Conservation (phyloP, 1,139 yeast species). For the Suhomyces guaymorum region DNA sequence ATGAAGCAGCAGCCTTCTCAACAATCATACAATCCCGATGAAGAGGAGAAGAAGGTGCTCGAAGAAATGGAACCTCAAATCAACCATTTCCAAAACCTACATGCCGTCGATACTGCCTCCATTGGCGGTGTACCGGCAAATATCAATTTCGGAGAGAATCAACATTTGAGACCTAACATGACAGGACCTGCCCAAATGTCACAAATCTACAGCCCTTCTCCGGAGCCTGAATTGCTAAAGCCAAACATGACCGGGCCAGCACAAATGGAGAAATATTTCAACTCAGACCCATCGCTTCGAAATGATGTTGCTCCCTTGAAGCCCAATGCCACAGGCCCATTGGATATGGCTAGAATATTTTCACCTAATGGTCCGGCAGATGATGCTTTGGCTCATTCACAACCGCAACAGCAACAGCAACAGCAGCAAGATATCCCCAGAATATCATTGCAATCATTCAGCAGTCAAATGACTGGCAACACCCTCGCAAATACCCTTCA, state of each 20-base stretch:
- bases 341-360: conserved; percentile 38
- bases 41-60: conserved; percentile 59
- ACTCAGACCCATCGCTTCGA: conserved; percentile 8
- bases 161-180: conserved; percentile 48
- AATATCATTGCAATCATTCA: conserved; percentile 43
- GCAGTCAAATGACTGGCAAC: conserved; percentile 48
- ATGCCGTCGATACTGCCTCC: conserved; percentile 64
- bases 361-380: conserved; percentile 19
- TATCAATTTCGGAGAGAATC: conserved; percentile 36
- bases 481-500: conserved; percentile 42
- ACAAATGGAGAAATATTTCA: conserved; percentile 22
- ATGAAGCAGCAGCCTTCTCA: conserved; percentile 31
- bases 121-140: conserved; percentile 57
- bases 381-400: too few relatives aligned
- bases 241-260: conserved; percentile 34
- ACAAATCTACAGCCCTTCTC: conserved; percentile 26
- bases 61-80: conserved; percentile 69
- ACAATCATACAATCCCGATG: conserved; percentile 31
- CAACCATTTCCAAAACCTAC: conserved; percentile 62
- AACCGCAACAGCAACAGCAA: conserved; percentile 10
- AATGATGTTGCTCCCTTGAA: conserved; percentile 21
- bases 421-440: conserved; percentile 22
- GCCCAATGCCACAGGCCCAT: conserved; percentile 43
- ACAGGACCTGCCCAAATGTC: conserved; percentile 57
- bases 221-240: conserved; percentile 23